These are phyloP conservation scores for Metschnikowia rubicola DNA, from an alignment of 805 yeast genomes.

Conservation along the genomic window DNA sequence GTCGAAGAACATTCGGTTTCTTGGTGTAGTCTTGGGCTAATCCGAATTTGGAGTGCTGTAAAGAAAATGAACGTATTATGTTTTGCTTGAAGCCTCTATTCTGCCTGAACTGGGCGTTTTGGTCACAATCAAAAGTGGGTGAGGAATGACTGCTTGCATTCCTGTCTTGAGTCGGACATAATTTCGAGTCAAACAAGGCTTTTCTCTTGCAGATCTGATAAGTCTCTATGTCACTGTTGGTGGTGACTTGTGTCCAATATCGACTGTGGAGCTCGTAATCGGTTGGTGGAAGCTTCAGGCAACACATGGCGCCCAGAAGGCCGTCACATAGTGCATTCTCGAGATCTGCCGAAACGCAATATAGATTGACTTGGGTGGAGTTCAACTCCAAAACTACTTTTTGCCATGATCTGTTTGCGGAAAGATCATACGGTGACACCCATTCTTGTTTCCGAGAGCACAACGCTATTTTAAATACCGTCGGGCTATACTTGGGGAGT, in stretches of 20 bases:
- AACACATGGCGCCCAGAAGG: background rate
- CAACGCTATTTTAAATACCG: slow-evolving; percentile 57
- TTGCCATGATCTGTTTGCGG: slow-evolving; percentile 70
- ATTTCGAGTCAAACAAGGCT: slow-evolving; percentile 1
- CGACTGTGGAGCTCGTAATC: background rate
- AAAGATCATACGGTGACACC: slow-evolving; percentile 70
- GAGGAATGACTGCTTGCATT: too few species aligned
- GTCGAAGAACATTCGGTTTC: slow-evolving; percentile 60
- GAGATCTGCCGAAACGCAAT: slow-evolving; percentile 37
- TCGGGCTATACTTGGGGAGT: slow-evolving; percentile 65
- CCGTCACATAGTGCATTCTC: slow-evolving; percentile 18
- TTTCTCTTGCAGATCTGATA: slow-evolving; percentile 9
- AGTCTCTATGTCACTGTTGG: slow-evolving; percentile 8
- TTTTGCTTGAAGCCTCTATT: too few species aligned
- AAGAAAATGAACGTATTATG: slow-evolving; percentile 62
- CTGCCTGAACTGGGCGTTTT: too few species aligned
- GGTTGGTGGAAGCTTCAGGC: background rate
- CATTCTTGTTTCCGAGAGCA: slow-evolving; percentile 70
- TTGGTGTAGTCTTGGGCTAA: slow-evolving; percentile 82
- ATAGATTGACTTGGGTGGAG: slow-evolving; percentile 81
- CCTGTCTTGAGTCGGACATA: too few species aligned
- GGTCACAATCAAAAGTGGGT: too few species aligned
- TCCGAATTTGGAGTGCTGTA: slow-evolving; percentile 83
- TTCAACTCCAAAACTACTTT: slow-evolving; percentile 67
- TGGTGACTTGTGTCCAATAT: slow-evolving; percentile 10